Evolutionary conservation across 140 eudicot species (phyloP), one percentile per base, ranked within the genome.

Genomic region (Cichorium intybus): DNA sequence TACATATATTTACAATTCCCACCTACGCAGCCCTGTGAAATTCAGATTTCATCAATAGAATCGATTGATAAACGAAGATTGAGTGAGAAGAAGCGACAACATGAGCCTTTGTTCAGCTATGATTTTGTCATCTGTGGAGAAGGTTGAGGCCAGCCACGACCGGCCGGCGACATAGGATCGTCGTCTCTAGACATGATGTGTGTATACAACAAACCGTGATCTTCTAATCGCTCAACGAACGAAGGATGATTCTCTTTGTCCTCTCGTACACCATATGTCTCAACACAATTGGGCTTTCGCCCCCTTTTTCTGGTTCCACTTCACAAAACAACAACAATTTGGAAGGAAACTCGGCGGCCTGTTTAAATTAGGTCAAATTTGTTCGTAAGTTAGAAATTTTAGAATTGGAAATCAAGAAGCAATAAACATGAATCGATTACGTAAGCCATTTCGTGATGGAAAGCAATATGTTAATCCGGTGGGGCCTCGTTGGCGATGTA

Each of bases 361-460:
- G 75, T 56, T 23, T 17, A 10, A n/a, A 56, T 41, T 10, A 8
- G 27, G 34, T 63, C 24, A 63, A 10, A 24, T 37, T 23, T 7
- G 21, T 37, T 34, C 18, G 35, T 9, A 60, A 35, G 3, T 4
- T 11, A 22, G 18, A n/a, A 46, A 16, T 22, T n/a, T n/a, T 26
- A 24, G 27, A n/a, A n/a, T n/a, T n/a, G n/a, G n/a, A n/a, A n/a
- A n/a, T n/a, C n/a, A n/a, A n/a, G n/a, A n/a, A n/a, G n/a, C n/a
- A n/a, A n/a, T n/a, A n/a, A n/a, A n/a, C n/a, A n/a, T n/a, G n/a
- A n/a, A n/a, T n/a, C n/a, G n/a, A n/a, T n/a, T n/a, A 85, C 90
- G 68, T 88, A 84, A 78, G 97, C 86, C 95, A 89, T 78, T 62
- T 85, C 97, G 54, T 89, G 90, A 53, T 89, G 95, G 47, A 89